phyloP scores from a whole-genome alignment of 2,329 filamentous ascomycete species.

The Tolypocladium pustulatum region DNA sequence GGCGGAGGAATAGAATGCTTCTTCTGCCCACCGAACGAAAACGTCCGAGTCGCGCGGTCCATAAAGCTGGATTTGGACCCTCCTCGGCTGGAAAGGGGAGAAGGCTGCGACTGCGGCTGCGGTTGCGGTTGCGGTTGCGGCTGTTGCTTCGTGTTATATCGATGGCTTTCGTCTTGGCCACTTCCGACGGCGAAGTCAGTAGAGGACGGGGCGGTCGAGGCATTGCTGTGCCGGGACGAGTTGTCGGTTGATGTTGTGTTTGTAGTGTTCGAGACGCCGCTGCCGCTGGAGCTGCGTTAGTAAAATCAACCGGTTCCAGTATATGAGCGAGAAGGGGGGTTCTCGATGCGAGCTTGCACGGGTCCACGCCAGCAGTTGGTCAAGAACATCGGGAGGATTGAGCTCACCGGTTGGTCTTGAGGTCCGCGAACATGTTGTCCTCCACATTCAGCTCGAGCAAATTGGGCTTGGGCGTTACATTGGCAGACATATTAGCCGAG shows the following conservation, averaged over 20 bases:
- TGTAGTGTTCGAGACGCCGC: constrained; percentile 50
- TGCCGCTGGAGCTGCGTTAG: constrained; percentile 38
- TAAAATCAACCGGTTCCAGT: constrained; percentile 6
- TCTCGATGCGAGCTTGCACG: neutral
- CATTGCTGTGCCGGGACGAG: constrained; percentile 52
- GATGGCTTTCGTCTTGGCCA: constrained; percentile 16
- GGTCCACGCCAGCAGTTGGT: neutral
- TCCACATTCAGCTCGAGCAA: constrained; percentile 32
- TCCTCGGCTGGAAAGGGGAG: constrained; percentile 27
- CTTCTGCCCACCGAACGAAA: constrained; percentile 48
- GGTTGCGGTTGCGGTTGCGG: constrained; percentile 17
- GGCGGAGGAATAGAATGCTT: constrained; percentile 27
- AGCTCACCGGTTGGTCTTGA: constrained; percentile 46
- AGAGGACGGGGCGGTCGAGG: constrained; percentile 50
- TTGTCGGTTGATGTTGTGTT: constrained; percentile 49
- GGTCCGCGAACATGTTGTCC: constrained; percentile 48
- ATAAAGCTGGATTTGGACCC: constrained; percentile 42
- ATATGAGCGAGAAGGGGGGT: neutral
- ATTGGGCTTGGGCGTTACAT: constrained; percentile 26
- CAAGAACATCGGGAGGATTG: neutral
- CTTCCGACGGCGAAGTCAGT: constrained; percentile 25
- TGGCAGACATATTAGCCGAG: constrained; percentile 19
- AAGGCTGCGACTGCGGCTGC: constrained; percentile 22
- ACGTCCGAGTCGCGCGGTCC: constrained; percentile 45
- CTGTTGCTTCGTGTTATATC: constrained; percentile 13